Conservation (phyloP, 306 rosid genomes). For the Citrullus colocynthis region DNA sequence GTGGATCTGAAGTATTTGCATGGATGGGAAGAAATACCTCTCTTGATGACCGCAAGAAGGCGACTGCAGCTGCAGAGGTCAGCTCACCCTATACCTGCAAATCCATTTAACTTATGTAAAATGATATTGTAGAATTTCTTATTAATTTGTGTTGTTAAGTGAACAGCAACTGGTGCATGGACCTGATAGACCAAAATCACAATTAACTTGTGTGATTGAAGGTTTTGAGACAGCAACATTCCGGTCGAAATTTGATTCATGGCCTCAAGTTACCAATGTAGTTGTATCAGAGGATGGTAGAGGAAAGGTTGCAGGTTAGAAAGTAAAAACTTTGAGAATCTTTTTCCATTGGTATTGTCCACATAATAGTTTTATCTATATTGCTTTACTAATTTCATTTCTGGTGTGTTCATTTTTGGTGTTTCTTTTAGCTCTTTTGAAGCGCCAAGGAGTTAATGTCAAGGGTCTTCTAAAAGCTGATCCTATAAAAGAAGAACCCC, state of each 20-base stretch:
- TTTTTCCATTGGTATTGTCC: slow-evolving; percentile 6
- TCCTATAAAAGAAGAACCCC: slow-evolving; percentile 88
- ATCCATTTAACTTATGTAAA: slow-evolving; percentile 11
- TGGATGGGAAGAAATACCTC: slow-evolving; percentile 93
- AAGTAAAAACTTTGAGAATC: slow-evolving; percentile 11
- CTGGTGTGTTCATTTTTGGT: slow-evolving; percentile 7
- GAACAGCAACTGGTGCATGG: slow-evolving; percentile 49
- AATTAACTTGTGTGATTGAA: slow-evolving; percentile 76
- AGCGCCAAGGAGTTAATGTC: slow-evolving; percentile 96
- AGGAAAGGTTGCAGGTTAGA: slow-evolving; percentile 99
- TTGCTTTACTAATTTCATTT: neutral
- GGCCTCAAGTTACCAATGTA: slow-evolving; percentile 61
- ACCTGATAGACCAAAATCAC: slow-evolving; percentile 47
- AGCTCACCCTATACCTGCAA: slow-evolving; percentile 11
- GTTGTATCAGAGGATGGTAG: slow-evolving; percentile 83
- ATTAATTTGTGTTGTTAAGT: slow-evolving; percentile 10
- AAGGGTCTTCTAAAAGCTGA: slow-evolving; percentile 90
- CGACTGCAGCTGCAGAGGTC: slow-evolving; percentile 84
- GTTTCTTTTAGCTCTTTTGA: slow-evolving; percentile 62
- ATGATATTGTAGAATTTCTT: neutral
- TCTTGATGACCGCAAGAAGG: slow-evolving; percentile 75
- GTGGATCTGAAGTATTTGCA: slow-evolving; percentile 72
- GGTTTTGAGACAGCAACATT: slow-evolving; percentile 95
- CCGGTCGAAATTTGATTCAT: slow-evolving; percentile 71
- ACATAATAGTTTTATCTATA: neutral